Percentiles rank a stretch among this genome's conserved stretches.
Evolutionary conservation across 2,329 filamentous ascomycete genomes (phyloP).

Genomic region (Talaromyces sp.): DNA sequence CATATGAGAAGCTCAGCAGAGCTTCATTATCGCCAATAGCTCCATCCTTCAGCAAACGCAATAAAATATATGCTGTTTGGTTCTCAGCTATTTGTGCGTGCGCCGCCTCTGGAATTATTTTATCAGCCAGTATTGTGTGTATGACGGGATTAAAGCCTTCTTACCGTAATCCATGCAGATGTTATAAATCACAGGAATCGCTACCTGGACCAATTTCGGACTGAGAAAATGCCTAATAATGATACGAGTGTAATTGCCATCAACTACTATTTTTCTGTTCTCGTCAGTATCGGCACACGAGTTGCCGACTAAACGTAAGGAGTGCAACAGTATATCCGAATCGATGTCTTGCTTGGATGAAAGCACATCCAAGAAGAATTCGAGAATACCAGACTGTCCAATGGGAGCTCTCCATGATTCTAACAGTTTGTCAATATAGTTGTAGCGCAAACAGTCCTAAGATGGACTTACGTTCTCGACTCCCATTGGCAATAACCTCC

Average conservation of each 20-base stretch:
- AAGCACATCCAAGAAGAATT: constrained; percentile 46
- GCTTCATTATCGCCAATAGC: constrained; percentile 35
- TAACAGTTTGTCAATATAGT: constrained; percentile 17
- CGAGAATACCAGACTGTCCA: constrained; percentile 43
- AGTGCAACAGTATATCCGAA: constrained; percentile 40
- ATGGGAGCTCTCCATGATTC: constrained; percentile 44
- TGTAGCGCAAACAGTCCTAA: background rate
- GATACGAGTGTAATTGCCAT: constrained; percentile 41
- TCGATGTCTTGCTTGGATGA: constrained; percentile 34
- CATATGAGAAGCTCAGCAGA: constrained; percentile 41
- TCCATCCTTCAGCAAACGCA: constrained; percentile 38
- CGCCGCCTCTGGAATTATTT: constrained; percentile 36
- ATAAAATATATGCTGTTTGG: constrained; percentile 39
- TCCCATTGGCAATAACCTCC: constrained; percentile 45
- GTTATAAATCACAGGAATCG: constrained; percentile 50
- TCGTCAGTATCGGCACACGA: constrained; percentile 51
- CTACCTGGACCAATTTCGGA: constrained; percentile 40
- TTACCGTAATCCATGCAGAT: constrained; percentile 50
- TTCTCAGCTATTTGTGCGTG: constrained; percentile 43
- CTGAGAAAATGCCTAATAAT: constrained; percentile 42
- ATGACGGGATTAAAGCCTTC: background rate
- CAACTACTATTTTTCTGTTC: constrained; percentile 44
- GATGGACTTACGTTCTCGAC: constrained; percentile 43
- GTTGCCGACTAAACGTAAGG: constrained; percentile 48
- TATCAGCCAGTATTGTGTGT: background rate